These are phyloP conservation scores for Pleurostoma richardsiae DNA, from an alignment of 2,329 filamentous ascomycete species.

Conservation along the genomic window DNA sequence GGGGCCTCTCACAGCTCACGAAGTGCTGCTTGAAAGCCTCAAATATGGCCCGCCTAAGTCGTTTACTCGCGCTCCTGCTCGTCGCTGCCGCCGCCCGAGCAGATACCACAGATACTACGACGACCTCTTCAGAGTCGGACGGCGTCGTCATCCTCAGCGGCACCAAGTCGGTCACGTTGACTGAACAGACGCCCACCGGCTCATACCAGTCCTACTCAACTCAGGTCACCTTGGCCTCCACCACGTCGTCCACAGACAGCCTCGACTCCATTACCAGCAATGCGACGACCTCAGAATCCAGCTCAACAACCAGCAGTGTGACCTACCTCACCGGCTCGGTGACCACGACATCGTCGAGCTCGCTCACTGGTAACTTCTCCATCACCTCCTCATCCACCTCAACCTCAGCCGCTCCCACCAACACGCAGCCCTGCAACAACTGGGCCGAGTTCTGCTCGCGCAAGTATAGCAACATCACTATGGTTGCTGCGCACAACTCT, in stretches of 20 bases:
- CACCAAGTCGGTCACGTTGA: slow-evolving; percentile 17
- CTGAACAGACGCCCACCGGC: slow-evolving; percentile 33
- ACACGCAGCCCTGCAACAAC: slow-evolving; percentile 77
- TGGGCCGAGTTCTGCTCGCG: slow-evolving; percentile 71
- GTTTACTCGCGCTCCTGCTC: neutral
- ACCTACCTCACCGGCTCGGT: slow-evolving; percentile 42
- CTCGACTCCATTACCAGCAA: slow-evolving; percentile 17
- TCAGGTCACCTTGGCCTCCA: slow-evolving; percentile 33
- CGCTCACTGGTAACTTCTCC: slow-evolving; percentile 30
- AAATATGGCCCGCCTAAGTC: slow-evolving; percentile 1
- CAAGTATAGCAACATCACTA: slow-evolving; percentile 76
- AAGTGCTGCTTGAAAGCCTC: neutral
- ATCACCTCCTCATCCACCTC: slow-evolving; percentile 36
- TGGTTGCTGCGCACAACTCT: slow-evolving; percentile 76
- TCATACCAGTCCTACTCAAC: slow-evolving; percentile 38
- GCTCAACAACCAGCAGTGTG: slow-evolving; percentile 22
- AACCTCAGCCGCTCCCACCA: slow-evolving; percentile 43
- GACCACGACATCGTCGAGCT: slow-evolving; percentile 28
- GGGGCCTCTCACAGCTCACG: no score
- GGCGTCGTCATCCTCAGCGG: slow-evolving; percentile 29
- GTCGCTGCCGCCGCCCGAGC: neutral
- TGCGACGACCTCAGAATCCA: slow-evolving; percentile 18
- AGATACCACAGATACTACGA: slow-evolving; percentile 9
- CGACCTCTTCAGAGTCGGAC: slow-evolving; percentile 27
- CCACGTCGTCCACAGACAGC: slow-evolving; percentile 12